Evolutionary conservation across 352 stramenopile species (phyloP), one percentile per base, ranked within the genome.

Genomic region (Halophytophthora polymorphica): DNA sequence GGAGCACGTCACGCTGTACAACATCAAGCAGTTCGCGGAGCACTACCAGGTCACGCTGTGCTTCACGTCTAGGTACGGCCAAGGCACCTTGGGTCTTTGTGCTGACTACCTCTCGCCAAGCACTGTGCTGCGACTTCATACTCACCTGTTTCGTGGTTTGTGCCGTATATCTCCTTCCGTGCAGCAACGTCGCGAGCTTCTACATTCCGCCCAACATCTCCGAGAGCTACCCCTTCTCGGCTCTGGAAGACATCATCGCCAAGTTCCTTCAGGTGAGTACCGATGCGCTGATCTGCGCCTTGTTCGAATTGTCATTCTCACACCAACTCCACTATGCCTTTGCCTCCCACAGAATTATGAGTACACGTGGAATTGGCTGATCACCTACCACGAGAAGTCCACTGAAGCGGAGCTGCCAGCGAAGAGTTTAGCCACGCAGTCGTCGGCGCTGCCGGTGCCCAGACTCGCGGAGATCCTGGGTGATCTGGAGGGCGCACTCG

Each of bases 21-120:
- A 95, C 64, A 93, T 93, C 58, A 90, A 89, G 56, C 84, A 95
- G 56, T 93, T 95, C 40, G 84, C 84, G 2, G 84, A 95, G 56
- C 84, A 95, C 50, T 93, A 93, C 49, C 84, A 95, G 56, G 78
- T 93, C 18, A 88, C 83, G 13, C 45, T 93, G 40, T 92, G 82
- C 64, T 95, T 95, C 57, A 92, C 84, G 1, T 89, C 77, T 77
- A 92, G 78, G 82, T 92, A 77, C 22, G 53, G 40, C 25, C 51
- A 17, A 31, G 1, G n/a, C 19, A 21, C 3, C 31, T 7, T 33
- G 31, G 18, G 14, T 19, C 11, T 17, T 31, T 45, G 18, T 2
- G 23, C 21, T 39, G 23, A 38, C 37, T 15, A 22, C 19, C 25
- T 17, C 37, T 44, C 44, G 8, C 31, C 22, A 43, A 45, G 1